phyloP scores from a whole-genome alignment of 108 stramenopile genomes.

The Pseudonitzschia multiseries region DNA sequence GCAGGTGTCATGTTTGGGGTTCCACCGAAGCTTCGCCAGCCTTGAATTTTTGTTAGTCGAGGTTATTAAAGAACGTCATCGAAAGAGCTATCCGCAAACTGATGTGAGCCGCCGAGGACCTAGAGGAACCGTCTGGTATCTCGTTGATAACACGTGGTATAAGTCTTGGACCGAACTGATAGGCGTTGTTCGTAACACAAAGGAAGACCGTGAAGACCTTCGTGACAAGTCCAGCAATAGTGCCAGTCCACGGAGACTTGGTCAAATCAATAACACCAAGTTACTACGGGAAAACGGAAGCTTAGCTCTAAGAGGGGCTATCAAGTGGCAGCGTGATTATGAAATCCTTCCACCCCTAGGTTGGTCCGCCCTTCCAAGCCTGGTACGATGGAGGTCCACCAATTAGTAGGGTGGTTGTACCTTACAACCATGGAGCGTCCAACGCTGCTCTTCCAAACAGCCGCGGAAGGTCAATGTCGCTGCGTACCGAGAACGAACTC shows the following conservation, averaged over 20 bases:
- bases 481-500: constrained; percentile 72
- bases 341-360: constrained; percentile 81
- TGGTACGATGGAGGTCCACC: constrained; percentile 94
- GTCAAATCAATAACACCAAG: constrained; percentile 69
- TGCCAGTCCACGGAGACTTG: constrained; percentile 40
- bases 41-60: constrained; percentile 61
- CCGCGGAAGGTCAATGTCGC: background rate
- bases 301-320: constrained; percentile 62
- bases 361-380: constrained; percentile 85
- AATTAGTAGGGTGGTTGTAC: constrained; percentile 76
- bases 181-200: constrained; percentile 36
- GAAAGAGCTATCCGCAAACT: constrained; percentile 66
- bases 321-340: constrained; percentile 79
- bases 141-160: constrained; percentile 76
- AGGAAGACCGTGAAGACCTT: constrained; percentile 49
- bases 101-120: constrained; percentile 73
- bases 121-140: constrained; percentile 79
- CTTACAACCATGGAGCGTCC: constrained; percentile 40
- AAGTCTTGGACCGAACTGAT: constrained; percentile 53
- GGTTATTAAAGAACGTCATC: constrained; percentile 75
- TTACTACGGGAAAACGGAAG: constrained; percentile 74
- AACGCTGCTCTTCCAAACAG: constrained; percentile 11
- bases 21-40: constrained; percentile 61
- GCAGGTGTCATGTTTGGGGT: constrained; percentile 80
- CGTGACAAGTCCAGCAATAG: constrained; percentile 24